Evolutionary conservation across 1,284 basidiomycete genomes (phyloP).

Genomic region (Marasmius fiardii): DNA sequence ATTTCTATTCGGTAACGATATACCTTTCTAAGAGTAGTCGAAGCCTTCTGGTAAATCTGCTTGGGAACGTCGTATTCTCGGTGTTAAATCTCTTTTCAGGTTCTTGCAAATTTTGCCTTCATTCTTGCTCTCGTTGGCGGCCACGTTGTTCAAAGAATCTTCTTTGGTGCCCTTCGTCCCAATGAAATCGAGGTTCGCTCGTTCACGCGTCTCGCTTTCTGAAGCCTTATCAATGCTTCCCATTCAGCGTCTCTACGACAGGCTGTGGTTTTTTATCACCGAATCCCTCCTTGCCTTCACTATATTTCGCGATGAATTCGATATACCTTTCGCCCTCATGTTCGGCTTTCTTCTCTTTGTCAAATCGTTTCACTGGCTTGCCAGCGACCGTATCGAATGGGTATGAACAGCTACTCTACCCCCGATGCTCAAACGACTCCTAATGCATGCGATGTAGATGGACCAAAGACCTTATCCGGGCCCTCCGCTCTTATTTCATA

Average conservation of each 20-base stretch:
- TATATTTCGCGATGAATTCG: constrained; percentile 94
- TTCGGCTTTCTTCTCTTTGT: constrained; percentile 92
- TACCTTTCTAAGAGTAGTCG: constrained; percentile 91
- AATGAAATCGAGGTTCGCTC: constrained; percentile 86
- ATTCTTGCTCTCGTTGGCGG: constrained; percentile 77
- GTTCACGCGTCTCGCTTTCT: constrained; percentile 2
- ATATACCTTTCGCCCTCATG: constrained; percentile 89
- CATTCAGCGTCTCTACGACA: constrained; percentile 85
- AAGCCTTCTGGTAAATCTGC: constrained; percentile 72
- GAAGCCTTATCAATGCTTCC: constrained; percentile 3
- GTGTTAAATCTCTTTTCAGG: constrained; percentile 49
- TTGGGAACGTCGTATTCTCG: constrained; percentile 3
- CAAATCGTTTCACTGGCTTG: constrained; percentile 98
- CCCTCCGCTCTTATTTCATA: constrained; percentile 79
- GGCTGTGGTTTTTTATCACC: constrained; percentile 96
- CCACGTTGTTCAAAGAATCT: constrained; percentile 79
- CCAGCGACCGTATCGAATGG: constrained; percentile 93
- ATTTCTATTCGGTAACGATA: constrained; percentile 93
- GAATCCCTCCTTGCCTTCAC: constrained; percentile 95
- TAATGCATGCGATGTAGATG: constrained; percentile 59
- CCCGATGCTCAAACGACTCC: constrained; percentile 6
- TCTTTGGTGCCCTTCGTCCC: constrained; percentile 88
- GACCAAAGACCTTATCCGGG: constrained; percentile 92
- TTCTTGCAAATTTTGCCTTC: constrained; percentile 91
- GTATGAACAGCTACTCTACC: constrained; percentile 46